phyloP scores from a whole-genome alignment of 352 stramenopile genomes.

The Plasmopara viticola region DNA sequence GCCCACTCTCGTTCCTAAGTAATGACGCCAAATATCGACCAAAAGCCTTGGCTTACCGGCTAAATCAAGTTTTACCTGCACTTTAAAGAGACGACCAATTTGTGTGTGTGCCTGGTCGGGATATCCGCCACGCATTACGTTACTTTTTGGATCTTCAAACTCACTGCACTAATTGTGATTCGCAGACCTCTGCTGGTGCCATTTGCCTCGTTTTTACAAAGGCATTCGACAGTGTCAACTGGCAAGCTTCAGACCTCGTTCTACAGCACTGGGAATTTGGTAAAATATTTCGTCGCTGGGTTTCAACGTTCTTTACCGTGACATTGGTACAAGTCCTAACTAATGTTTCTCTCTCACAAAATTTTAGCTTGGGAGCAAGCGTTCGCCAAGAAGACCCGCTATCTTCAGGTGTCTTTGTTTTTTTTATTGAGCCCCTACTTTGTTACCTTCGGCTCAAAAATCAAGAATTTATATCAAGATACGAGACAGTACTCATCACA shows the following conservation, averaged over 20 bases:
- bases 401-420: not conserved
- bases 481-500: too few relatives aligned
- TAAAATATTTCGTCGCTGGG: not conserved
- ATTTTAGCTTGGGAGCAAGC: not conserved
- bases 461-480: too few relatives aligned
- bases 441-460: too few relatives aligned
- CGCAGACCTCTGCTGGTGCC: not conserved
- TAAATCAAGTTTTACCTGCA: not conserved
- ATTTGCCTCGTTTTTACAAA: conserved; percentile 5
- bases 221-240: conserved; percentile 9
- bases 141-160: conserved; percentile 1
- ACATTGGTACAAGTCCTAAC: conserved; percentile 2
- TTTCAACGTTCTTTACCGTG: not conserved
- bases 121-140: too few relatives aligned
- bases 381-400: not conserved
- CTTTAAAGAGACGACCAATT: too few relatives aligned
- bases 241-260: conserved; percentile 1
- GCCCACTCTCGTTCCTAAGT: not conserved
- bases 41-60: not conserved
- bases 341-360: not conserved
- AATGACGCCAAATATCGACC: conserved; percentile 1
- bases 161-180: not conserved
- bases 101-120: too few relatives aligned
- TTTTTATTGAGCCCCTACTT: conserved; percentile 2
- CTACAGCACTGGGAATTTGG: conserved; percentile 5